Percentiles rank a stretch among this genome's conserved stretches.
phyloP scores from a whole-genome alignment of 768 basidiomycete genomes.

The Amanita exitialis region DNA sequence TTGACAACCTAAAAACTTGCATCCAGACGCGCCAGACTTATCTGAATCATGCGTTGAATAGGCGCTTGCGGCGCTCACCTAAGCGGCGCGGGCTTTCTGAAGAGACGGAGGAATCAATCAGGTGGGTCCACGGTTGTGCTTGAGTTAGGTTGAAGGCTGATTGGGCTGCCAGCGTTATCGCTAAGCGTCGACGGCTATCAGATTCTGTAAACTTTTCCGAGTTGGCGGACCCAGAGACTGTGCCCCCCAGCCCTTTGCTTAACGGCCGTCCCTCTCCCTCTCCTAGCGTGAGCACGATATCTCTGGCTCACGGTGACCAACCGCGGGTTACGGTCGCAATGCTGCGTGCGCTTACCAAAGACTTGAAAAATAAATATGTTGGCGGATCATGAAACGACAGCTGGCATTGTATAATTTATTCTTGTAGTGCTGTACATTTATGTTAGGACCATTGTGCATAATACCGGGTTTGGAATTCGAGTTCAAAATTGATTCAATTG shows the following conservation, averaged over 20 bases:
- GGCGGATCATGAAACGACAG: neutral
- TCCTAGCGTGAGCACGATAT: conserved; percentile 33
- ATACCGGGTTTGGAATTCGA: neutral
- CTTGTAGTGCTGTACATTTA: conserved; percentile 1
- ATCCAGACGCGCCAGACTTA: conserved; percentile 24
- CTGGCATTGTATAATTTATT: conserved; percentile 2
- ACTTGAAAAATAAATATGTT: conserved; percentile 40
- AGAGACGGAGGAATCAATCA: conserved; percentile 24
- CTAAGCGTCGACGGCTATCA: conserved; percentile 36
- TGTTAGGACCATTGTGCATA: neutral
- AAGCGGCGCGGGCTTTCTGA: conserved; percentile 37
- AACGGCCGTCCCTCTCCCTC: conserved; percentile 33
- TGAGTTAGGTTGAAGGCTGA: neutral
- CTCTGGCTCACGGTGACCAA: conserved; percentile 20
- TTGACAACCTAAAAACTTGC: conserved; percentile 21
- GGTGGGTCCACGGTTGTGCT: conserved; percentile 20
- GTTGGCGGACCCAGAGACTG: conserved; percentile 21
- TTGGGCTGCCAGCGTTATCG: conserved; percentile 8
- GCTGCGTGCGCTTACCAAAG: conserved; percentile 49
- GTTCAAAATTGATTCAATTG: neutral
- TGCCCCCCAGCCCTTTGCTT: conserved; percentile 22
- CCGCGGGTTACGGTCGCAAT: conserved; percentile 45
- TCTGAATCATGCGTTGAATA: conserved; percentile 27
- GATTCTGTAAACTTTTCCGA: conserved; percentile 20
- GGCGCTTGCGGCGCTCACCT: conserved; percentile 32